phyloP scores from a whole-genome alignment of 768 basidiomycete species.

The Paxillus ammoniavirescens region DNA sequence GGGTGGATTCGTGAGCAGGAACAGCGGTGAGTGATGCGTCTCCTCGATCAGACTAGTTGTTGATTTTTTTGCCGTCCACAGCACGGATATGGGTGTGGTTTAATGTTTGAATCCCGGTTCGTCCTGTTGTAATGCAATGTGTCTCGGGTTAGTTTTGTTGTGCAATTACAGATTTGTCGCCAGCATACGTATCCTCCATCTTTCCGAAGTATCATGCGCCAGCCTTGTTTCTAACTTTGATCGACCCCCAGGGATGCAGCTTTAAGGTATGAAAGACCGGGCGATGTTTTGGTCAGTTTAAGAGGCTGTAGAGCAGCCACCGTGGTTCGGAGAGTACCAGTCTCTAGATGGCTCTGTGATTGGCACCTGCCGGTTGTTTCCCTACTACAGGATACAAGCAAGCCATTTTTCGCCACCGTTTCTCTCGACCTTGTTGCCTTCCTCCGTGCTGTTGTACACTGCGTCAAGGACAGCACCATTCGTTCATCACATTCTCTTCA shows the following conservation, averaged over 20 bases:
- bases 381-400: too few species aligned
- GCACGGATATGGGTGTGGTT: neutral
- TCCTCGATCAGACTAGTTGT: neutral
- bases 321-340: too few species aligned
- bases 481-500: slow-evolving; percentile 68
- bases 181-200: too few species aligned
- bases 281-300: neutral
- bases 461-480: slow-evolving; percentile 76
- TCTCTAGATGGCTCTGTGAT: too few species aligned
- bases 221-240: too few species aligned
- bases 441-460: slow-evolving; percentile 85
- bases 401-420: slow-evolving; percentile 91
- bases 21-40: neutral
- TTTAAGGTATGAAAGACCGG: too few species aligned
- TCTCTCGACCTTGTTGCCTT: slow-evolving; percentile 94
- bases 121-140: neutral
- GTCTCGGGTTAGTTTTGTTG: neutral
- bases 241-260: too few species aligned
- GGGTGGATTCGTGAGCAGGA: slow-evolving; percentile 4
- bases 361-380: too few species aligned
- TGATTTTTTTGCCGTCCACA: neutral
- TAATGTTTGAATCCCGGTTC: neutral
- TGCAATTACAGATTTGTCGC: neutral
- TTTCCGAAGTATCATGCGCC: too few species aligned
- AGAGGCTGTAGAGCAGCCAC: neutral